Evolutionary conservation across 495 filamentous ascomycete species (phyloP).

Genomic region (Cercophora newfieldiana): DNA sequence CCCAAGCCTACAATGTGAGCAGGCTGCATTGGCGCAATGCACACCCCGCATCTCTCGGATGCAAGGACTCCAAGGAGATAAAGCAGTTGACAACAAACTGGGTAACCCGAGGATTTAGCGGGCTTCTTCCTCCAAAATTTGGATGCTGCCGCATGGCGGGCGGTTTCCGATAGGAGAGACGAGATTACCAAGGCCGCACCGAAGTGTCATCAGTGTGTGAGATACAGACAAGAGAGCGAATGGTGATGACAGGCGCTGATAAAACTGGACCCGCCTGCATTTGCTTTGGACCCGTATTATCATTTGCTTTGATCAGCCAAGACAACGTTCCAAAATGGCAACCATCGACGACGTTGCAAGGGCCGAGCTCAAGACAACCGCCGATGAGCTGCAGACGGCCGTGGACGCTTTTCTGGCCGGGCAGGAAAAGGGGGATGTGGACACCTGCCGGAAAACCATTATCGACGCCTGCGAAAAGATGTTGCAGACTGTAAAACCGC

Average conservation of each 20-base stretch:
- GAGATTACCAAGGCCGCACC: not conserved
- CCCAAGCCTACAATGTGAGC: not conserved
- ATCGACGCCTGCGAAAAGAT: not conserved
- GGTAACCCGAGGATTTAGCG: not conserved
- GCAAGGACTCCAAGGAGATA: not conserved
- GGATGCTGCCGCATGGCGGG: not conserved
- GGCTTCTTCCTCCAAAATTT: not conserved
- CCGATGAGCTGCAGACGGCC: not conserved
- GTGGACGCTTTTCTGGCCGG: slow-evolving; percentile 7
- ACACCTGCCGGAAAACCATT: not conserved
- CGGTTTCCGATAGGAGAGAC: not conserved
- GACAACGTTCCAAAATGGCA: not conserved
- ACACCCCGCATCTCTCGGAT: not conserved
- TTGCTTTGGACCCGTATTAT: too few relatives aligned
- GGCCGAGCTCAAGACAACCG: slow-evolving; percentile 2
- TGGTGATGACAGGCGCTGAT: not conserved
- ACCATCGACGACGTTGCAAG: not conserved
- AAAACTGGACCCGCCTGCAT: not conserved
- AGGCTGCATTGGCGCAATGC: not conserved
- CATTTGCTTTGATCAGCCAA: not conserved
- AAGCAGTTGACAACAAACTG: not conserved
- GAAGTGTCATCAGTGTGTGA: not conserved
- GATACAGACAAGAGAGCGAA: not conserved
- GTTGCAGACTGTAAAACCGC: not conserved
- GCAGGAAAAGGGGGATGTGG: not conserved